Conservation (phyloP, 148 eudicot species). For the Fagopyrum homotropicum region DNA sequence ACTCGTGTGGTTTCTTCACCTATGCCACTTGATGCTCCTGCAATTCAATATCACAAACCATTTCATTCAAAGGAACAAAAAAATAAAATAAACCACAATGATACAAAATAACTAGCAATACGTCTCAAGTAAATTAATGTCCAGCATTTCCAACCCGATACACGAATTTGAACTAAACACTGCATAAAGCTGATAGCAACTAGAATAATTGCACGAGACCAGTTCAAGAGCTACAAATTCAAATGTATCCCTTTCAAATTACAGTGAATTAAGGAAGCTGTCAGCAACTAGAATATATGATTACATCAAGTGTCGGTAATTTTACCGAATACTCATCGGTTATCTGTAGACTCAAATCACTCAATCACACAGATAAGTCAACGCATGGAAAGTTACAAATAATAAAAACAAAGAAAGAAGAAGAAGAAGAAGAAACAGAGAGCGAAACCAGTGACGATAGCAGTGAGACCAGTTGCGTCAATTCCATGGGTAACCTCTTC, state of each 20-base stretch:
- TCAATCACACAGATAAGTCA: too few relatives aligned
- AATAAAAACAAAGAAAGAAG: not conserved
- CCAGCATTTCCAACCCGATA: not conserved
- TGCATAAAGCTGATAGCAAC: not conserved
- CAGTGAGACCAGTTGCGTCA: conserved; percentile 70
- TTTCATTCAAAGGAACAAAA: not conserved
- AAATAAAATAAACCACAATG: not conserved
- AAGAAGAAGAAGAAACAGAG: not conserved
- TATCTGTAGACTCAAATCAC: not conserved
- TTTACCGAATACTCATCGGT: not conserved
- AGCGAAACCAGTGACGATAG: conserved; percentile 27
- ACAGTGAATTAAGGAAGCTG: not conserved
- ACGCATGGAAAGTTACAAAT: too few relatives aligned
- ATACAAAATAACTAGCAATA: not conserved
- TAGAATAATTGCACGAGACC: not conserved
- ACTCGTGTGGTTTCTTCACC: conserved; percentile 59
- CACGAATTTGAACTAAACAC: not conserved
- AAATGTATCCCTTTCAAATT: not conserved
- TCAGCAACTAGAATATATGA: not conserved
- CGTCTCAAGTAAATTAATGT: not conserved
- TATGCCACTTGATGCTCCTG: conserved; percentile 68
- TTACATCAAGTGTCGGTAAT: not conserved
- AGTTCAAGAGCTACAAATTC: not conserved
- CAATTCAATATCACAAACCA: not conserved
- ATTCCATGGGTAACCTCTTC: conserved; percentile 62